Evolutionary conservation across 2,329 filamentous ascomycete genomes (phyloP), one percentile per base, ranked within the genome.

Genomic region (Penicillium sp.): DNA sequence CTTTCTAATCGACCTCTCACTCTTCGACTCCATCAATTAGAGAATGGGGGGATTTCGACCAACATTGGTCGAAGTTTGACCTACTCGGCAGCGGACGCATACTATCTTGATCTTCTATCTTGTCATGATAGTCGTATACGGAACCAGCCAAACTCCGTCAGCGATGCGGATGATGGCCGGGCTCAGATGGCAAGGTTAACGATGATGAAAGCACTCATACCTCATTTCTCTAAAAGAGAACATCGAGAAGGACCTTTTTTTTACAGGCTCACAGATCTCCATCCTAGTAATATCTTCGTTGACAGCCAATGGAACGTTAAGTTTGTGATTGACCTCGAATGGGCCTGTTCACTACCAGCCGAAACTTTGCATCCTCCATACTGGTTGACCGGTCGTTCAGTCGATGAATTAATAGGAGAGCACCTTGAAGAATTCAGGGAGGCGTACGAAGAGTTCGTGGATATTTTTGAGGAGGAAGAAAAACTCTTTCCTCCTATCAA

Each of bases 1-100:
- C 64, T 77, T 7, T 59, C 59, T 17, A 78, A 78, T 62, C 73
- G 73, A 3, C 76, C 76, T 29, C 64, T 77, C 19, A 69, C 65
- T 21, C 64, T 70, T 57, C 63, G 64, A 13, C 59, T 76, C 12
- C 65, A 73, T 38, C 52, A 65, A 38, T 49, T 75, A 13, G 73
- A 78, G 58, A 77, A 75, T 49, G 67, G 69, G 39, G 63, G 63
- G 0, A 68, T 76, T 51, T 62, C 68, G 31, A 71, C 67, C 8
- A 67, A 68, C 36, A 76, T 79, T n/a, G n/a, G n/a, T 17, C 66
- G 71, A 17, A 48, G 53, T 33, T 50, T 65, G 13, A 77, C 73
- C 6, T 78, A 75, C 57, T 49, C 65, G 8, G 52, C 59, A 4
- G 60, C 65, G 1, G 72, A 77, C 19, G 29, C 63, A 12, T 52